Conservation (phyloP, 345 rosid genomes). For the Punica granatum region DNA sequence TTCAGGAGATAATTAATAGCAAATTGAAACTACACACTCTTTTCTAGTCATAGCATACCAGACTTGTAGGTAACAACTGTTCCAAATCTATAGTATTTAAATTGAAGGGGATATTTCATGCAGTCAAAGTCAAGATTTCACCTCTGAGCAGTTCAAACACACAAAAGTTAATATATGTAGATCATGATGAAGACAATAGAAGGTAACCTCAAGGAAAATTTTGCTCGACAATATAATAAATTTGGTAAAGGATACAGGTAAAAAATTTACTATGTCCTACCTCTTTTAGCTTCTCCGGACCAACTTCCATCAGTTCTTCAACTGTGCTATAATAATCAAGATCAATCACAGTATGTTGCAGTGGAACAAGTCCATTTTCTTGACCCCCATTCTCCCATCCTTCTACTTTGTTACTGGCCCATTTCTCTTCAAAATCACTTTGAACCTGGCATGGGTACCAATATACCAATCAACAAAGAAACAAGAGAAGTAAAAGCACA, state of each 20-base stretch:
- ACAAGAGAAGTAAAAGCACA: neutral
- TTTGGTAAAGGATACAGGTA: neutral
- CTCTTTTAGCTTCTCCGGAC: constrained; percentile 88
- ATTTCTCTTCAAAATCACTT: constrained; percentile 73
- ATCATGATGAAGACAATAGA: neutral
- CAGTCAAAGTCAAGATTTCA: neutral
- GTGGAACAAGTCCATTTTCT: constrained; percentile 48
- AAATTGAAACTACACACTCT: neutral
- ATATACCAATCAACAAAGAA: neutral
- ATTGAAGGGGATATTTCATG: neutral
- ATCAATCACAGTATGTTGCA: constrained; percentile 48
- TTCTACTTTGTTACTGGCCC: constrained; percentile 40
- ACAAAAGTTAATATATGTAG: neutral
- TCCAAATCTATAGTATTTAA: neutral
- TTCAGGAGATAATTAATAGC: neutral
- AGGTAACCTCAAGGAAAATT: neutral
- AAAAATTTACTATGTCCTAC: constrained; percentile 20
- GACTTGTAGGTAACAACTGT: neutral
- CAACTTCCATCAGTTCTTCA: constrained; percentile 85
- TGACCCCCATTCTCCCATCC: constrained; percentile 56
- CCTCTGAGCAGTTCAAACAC: neutral
- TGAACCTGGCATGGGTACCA: constrained; percentile 36
- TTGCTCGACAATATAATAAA: neutral
- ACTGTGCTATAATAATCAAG: constrained; percentile 87
- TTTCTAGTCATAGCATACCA: neutral